phyloP scores from a whole-genome alignment of 805 yeast species.

The Ogataea populi-albae region DNA sequence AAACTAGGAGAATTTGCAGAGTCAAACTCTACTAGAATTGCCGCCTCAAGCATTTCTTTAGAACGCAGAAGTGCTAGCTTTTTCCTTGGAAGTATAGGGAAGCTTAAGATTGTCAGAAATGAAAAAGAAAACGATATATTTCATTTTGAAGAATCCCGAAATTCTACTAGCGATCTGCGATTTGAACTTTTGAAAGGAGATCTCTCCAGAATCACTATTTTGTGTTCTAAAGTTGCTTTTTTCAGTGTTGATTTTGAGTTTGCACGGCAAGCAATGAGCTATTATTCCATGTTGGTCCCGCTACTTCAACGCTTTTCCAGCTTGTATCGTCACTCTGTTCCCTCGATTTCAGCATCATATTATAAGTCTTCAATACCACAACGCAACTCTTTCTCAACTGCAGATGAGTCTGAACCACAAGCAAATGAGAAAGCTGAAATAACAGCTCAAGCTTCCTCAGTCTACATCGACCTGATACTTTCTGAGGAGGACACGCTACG shows the following conservation, averaged over 20 bases:
- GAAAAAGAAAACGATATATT: conserved; percentile 18
- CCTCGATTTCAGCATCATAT: not conserved
- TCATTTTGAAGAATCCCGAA: conserved; percentile 28
- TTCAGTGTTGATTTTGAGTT: conserved; percentile 18
- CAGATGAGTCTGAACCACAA: not conserved
- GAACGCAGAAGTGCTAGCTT: conserved; percentile 42
- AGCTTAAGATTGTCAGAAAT: conserved; percentile 27
- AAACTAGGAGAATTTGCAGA: conserved; percentile 40
- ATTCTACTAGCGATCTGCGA: conserved; percentile 46
- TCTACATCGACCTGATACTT: conserved; percentile 28
- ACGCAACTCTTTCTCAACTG: not conserved
- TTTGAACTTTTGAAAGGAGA: conserved; percentile 43
- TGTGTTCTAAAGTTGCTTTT: conserved; percentile 42
- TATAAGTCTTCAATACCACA: not conserved
- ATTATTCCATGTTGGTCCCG: conserved; percentile 14
- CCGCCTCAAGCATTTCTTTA: conserved; percentile 33
- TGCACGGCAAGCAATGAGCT: conserved; percentile 7
- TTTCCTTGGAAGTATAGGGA: conserved; percentile 47
- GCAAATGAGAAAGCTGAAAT: conserved; percentile 21
- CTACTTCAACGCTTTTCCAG: conserved; percentile 6
- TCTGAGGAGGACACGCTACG: conserved; percentile 21
- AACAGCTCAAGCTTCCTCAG: conserved; percentile 40
- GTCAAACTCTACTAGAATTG: conserved; percentile 29
- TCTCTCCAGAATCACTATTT: conserved; percentile 34
- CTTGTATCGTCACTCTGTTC: too few species aligned